Conservation (phyloP, 345 rosid species). For the Ricinus communis region DNA sequence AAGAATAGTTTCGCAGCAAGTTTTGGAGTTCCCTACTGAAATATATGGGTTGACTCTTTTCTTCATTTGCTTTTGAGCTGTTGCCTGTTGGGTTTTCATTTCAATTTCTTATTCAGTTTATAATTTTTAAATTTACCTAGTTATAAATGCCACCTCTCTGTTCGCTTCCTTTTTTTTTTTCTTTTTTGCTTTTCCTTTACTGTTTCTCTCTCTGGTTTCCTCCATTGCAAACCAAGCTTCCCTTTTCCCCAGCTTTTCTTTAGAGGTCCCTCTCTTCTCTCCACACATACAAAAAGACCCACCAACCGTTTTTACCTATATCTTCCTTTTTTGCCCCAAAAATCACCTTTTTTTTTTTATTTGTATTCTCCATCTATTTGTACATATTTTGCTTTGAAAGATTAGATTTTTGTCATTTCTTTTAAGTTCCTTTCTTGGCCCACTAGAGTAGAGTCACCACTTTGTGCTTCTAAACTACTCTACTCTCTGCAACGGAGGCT, state of each 20-base stretch:
- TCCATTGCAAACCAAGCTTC: conserved; percentile 90
- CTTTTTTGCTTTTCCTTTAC: conserved; percentile 47
- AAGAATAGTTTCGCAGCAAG: too few relatives aligned
- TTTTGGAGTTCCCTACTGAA: too few relatives aligned
- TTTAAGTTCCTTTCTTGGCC: conserved; percentile 13
- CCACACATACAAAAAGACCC: conserved; percentile 36
- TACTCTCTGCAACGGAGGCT: conserved; percentile 18
- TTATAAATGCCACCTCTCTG: conserved; percentile 46
- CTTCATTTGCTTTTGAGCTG: too few relatives aligned
- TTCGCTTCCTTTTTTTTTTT: conserved; percentile 15
- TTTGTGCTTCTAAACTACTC: conserved; percentile 43
- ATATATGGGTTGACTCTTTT: too few relatives aligned
- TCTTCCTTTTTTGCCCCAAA: conserved; percentile 5
- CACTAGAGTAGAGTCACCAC: conserved; percentile 17
- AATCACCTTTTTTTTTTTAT: conserved; percentile 7
- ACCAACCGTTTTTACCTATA: conserved; percentile 56
- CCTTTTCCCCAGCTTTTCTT: conserved; percentile 48
- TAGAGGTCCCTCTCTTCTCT: conserved; percentile 31
- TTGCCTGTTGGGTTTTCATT: neutral
- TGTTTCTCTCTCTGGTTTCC: conserved; percentile 53
- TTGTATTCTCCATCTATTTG: too few relatives aligned
- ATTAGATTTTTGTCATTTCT: conserved; percentile 37
- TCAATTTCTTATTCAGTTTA: neutral
- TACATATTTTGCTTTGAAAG: conserved; percentile 35
- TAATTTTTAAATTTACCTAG: conserved; percentile 10